phyloP scores from a whole-genome alignment of 495 filamentous ascomycete species.

The Hyaloscypha bicolor region DNA sequence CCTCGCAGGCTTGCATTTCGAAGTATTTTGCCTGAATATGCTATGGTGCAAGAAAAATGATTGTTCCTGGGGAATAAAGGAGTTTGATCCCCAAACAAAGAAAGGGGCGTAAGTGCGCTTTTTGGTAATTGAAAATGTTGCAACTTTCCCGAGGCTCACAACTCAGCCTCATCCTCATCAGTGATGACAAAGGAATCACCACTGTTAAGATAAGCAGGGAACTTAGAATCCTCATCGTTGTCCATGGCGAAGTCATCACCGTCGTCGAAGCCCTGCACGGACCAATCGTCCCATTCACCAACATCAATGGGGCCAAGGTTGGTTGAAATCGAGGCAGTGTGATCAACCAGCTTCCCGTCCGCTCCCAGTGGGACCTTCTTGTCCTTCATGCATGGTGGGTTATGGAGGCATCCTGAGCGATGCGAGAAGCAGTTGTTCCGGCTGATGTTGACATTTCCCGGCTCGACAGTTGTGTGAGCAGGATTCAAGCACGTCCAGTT shows the following conservation, averaged over 20 bases:
- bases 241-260: not conserved
- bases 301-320: not conserved
- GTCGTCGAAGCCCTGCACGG: not conserved
- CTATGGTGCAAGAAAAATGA: not conserved
- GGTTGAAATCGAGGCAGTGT: not conserved
- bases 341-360: slow-evolving; percentile 23
- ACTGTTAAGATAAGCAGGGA: not conserved
- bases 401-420: slow-evolving; percentile 29
- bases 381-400: slow-evolving; percentile 37
- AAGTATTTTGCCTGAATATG: not conserved
- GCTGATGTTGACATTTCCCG: slow-evolving; percentile 30
- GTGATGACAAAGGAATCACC: not conserved
- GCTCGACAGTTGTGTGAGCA: slow-evolving; percentile 36
- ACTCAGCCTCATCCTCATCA: slow-evolving; percentile 1
- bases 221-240: not conserved
- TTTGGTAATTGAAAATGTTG: not conserved
- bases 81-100: not conserved
- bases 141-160: not conserved
- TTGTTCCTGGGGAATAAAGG: not conserved
- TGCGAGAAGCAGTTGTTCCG: slow-evolving; percentile 38
- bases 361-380: slow-evolving; percentile 24
- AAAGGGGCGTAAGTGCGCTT: not conserved
- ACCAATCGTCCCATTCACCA: slow-evolving; percentile 12
- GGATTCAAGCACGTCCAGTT: slow-evolving; percentile 44
- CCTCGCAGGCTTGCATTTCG: not conserved